These are phyloP conservation scores for Tolypocladium inflatum DNA, from an alignment of 2,329 filamentous ascomycete genomes.

Conservation along the genomic window DNA sequence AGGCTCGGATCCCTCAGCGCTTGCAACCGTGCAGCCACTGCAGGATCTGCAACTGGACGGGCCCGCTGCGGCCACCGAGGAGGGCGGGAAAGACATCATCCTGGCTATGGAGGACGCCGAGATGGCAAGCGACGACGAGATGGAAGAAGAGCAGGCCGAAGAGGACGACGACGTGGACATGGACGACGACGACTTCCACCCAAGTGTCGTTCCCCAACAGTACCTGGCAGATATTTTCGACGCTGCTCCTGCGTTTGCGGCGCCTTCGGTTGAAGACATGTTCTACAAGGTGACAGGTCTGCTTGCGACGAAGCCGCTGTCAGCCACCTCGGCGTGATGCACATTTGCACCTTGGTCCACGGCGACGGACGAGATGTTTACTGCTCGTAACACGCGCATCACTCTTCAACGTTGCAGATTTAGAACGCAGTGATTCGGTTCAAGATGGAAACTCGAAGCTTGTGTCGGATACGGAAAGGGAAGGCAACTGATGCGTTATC, in stretches of 20 bases:
- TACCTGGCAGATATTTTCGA: slow-evolving; percentile 63
- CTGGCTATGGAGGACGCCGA: slow-evolving; percentile 31
- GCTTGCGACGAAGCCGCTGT: slow-evolving; percentile 47
- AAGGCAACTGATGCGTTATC: background rate
- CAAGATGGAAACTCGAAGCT: background rate
- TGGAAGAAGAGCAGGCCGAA: slow-evolving; percentile 23
- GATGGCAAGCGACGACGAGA: slow-evolving; percentile 31
- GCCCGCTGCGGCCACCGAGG: slow-evolving; percentile 16
- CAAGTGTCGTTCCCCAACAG: slow-evolving; percentile 57
- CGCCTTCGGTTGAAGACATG: slow-evolving; percentile 64
- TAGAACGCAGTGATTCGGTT: background rate
- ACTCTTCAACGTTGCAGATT: background rate
- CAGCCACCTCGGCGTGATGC: slow-evolving; percentile 10
- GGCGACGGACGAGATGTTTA: background rate
- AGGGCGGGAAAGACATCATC: slow-evolving; percentile 16
- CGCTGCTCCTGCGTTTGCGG: slow-evolving; percentile 55
- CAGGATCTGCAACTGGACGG: slow-evolving; percentile 42
- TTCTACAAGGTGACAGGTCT: slow-evolving; percentile 60
- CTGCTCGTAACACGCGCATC: background rate
- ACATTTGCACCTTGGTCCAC: background rate
- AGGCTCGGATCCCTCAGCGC: slow-evolving; percentile 43
- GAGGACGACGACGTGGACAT: slow-evolving; percentile 35
- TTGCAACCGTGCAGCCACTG: slow-evolving; percentile 44
- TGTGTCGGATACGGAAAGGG: background rate
- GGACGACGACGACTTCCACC: slow-evolving; percentile 36